Base-by-base conservation (phyloP, 805 yeast species). In the Monosporozyma aerobia region DNA sequence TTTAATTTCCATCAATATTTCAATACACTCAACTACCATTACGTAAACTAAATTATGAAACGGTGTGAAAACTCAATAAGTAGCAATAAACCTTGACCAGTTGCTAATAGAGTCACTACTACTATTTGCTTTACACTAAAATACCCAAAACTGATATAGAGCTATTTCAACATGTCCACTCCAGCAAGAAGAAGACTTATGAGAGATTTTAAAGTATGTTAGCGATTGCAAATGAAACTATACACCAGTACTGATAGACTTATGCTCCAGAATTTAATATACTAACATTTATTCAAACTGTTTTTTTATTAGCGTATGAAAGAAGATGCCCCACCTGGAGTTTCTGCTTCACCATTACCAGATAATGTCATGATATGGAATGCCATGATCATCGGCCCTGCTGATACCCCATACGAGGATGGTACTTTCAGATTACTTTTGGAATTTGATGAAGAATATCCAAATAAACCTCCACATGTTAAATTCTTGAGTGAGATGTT, bases 101-200 rank as follows among this genome's bases (percentile, higher is more conserved):
- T 32, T 9, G 14, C 39, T 3, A 35, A 14, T 13, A 35, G 14
- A 35, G 16, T 35, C 39, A 35, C 14, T 14, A 35, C 16, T 13
- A 32, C 14, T 32, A 13, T 11, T 32, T 9, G 4, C 4, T 11
- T 32, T 11, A 7, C 10, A 37, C 4, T 16, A 14, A 14, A 6
- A 37, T 14, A 16, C 41, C 22, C 13, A 39, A 8, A 19, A 3
- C 23, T 16, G 25, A 39, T 19, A 39, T 19, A 39, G 25, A 39
- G 19, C 43, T 23, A 44, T 46, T 30, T 14, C 23, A 49, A 11
- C 10, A 92, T 92, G 99, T 90, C 98, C 7, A 94, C 99, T 7
- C 94, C 97, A 14, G 99, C 99, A n/a, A 83, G 96, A 69, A 86
- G 97, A 81, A 83, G 99, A 74, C 81, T 94, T 63, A 94, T 94